Evolutionary conservation across 2,329 filamentous ascomycete species (phyloP).

Genomic region (Fusarium napiforme): DNA sequence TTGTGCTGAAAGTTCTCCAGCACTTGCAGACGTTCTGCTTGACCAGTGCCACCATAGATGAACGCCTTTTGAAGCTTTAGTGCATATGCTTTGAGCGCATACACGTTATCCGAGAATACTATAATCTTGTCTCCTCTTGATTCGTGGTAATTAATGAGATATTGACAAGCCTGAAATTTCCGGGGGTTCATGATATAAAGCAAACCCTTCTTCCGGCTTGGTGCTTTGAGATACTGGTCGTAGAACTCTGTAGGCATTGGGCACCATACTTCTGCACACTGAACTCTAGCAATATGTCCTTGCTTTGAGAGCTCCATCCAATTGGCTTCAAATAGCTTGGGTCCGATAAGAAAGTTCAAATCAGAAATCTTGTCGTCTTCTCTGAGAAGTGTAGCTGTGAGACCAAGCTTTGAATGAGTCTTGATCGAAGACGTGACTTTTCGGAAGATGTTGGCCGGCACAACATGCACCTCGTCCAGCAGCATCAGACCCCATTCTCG

Average conservation of each 20-base stretch:
- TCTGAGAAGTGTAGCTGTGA: slow-evolving; percentile 92
- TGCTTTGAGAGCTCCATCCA: slow-evolving; percentile 99
- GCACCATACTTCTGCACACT: slow-evolving; percentile 99
- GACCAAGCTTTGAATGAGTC: slow-evolving; percentile 91
- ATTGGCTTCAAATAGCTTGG: slow-evolving; percentile 97
- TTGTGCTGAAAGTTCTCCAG: slow-evolving; percentile 97
- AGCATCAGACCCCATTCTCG: slow-evolving; percentile 98
- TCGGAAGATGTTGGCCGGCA: slow-evolving; percentile 95
- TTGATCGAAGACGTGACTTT: slow-evolving; percentile 94
- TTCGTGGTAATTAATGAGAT: slow-evolving; percentile 98
- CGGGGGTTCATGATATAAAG: slow-evolving; percentile 97
- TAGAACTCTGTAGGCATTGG: slow-evolving; percentile 99
- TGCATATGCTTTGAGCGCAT: slow-evolving; percentile 87
- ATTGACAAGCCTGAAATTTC: slow-evolving; percentile 97
- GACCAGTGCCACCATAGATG: slow-evolving; percentile 89
- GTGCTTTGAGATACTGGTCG: slow-evolving; percentile 85
- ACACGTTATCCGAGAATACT: slow-evolving; percentile 97
- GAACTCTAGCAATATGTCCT: slow-evolving; percentile 95
- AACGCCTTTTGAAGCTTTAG: slow-evolving; percentile 85
- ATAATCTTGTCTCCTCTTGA: slow-evolving; percentile 96
- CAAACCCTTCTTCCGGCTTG: slow-evolving; percentile 58
- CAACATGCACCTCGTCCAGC: slow-evolving; percentile 96
- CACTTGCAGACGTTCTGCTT: slow-evolving; percentile 86
- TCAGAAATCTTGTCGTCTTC: slow-evolving; percentile 99
- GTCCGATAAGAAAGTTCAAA: slow-evolving; percentile 95